These are phyloP conservation scores for Pholiota conissans DNA, from an alignment of 768 basidiomycete species.

Conservation along the genomic window DNA sequence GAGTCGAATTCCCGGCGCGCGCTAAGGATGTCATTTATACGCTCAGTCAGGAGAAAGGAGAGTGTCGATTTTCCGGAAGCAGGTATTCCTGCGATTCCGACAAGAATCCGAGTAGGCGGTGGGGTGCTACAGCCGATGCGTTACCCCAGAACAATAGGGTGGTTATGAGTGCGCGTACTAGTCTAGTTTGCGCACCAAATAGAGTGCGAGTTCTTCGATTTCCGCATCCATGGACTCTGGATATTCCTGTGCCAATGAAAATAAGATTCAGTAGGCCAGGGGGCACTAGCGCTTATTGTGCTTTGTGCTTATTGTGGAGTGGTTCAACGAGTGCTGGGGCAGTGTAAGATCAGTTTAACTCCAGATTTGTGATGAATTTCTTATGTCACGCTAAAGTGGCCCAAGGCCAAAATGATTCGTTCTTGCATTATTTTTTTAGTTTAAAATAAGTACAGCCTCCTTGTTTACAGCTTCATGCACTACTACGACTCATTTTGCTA, in stretches of 20 bases:
- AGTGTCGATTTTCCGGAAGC: conserved; percentile 88
- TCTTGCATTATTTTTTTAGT: neutral
- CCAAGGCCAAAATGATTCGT: neutral
- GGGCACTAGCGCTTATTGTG: neutral
- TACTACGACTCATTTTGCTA: too few species aligned
- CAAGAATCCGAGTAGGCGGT: conserved; percentile 50
- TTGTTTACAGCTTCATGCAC: too few species aligned
- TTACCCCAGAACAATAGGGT: conserved; percentile 3
- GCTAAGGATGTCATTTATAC: conserved; percentile 46
- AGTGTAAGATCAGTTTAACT: neutral
- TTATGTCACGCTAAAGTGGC: neutral
- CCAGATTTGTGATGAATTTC: neutral
- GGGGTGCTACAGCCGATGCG: conserved; percentile 30
- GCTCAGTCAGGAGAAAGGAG: conserved; percentile 54
- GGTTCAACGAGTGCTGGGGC: too few species aligned
- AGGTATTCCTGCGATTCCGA: conserved; percentile 78
- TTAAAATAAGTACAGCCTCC: too few species aligned
- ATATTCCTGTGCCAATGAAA: neutral
- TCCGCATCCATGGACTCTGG: conserved; percentile 21
- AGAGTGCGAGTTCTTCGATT: conserved; percentile 21
- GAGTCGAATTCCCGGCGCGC: neutral
- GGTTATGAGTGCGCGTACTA: conserved; percentile 29
- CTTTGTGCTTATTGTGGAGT: too few species aligned
- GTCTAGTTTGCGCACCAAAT: conserved; percentile 28
- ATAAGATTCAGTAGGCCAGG: neutral